phyloP scores from a whole-genome alignment of 768 basidiomycete species.

The Lactifluus volemus region DNA sequence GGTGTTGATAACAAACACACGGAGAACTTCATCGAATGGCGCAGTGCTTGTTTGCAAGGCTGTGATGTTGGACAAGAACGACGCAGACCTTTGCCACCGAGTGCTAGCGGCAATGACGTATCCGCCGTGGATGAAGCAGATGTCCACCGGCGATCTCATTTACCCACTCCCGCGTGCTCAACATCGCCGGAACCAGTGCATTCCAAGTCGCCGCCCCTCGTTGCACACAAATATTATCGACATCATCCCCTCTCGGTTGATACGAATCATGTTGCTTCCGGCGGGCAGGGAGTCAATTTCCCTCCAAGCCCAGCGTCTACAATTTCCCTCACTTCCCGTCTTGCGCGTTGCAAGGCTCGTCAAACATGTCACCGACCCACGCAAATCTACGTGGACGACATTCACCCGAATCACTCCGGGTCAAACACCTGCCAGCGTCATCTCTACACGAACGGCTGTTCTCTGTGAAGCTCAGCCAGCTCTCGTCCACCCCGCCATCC shows the following conservation, averaged over 20 bases:
- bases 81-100: not conserved
- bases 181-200: conserved; percentile 5
- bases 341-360: not conserved
- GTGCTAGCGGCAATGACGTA: not conserved
- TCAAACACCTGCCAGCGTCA: not conserved
- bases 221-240: not conserved
- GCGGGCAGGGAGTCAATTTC: not conserved
- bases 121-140: not conserved
- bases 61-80: not conserved
- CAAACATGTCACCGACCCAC: not conserved
- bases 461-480: not conserved
- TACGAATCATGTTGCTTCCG: not conserved
- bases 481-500: not conserved
- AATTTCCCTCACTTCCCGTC: not conserved
- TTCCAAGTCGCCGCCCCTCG: not conserved
- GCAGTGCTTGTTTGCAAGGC: not conserved
- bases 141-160: not conserved
- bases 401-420: not conserved
- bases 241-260: not conserved
- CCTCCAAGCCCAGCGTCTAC: not conserved
- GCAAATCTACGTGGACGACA: not conserved
- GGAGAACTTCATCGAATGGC: conserved; percentile 5
- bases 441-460: not conserved
- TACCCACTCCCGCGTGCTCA: conserved; percentile 1
- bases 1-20: conserved; percentile 1